Percentiles rank a stretch among this genome's conserved stretches.
Evolutionary conservation across 352 stramenopile species (phyloP).

Genomic region (Phytophthora pisi): DNA sequence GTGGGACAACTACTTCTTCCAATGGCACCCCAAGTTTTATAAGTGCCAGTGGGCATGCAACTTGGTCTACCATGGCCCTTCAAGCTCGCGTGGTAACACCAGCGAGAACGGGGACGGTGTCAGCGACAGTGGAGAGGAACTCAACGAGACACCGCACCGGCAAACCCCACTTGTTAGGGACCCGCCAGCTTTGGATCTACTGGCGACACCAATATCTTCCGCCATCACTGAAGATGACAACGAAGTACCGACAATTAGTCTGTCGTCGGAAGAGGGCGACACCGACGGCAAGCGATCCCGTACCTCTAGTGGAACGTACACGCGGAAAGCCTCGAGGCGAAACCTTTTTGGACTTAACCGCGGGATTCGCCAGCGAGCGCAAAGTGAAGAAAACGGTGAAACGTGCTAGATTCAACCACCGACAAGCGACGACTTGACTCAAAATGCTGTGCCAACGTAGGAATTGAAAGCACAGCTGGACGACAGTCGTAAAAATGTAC

Average conservation of each 20-base stretch:
- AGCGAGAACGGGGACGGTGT: not conserved
- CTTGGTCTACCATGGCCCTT: conserved; percentile 43
- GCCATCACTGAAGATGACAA: conserved; percentile 29
- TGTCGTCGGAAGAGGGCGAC: conserved; percentile 33
- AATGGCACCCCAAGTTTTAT: conserved; percentile 86
- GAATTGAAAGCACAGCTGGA: conserved; percentile 22
- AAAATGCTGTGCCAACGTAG: conserved; percentile 19
- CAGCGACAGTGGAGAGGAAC: conserved; percentile 16
- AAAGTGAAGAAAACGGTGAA: conserved; percentile 36
- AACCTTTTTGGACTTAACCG: conserved; percentile 34
- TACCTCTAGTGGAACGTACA: conserved; percentile 38
- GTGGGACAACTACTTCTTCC: conserved; percentile 88
- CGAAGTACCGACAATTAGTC: conserved; percentile 24
- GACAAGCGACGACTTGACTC: not conserved
- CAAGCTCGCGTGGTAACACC: conserved; percentile 19
- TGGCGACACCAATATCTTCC: conserved; percentile 33
- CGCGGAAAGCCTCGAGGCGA: conserved; percentile 27
- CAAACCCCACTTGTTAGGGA: conserved; percentile 20
- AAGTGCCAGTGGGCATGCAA: conserved; percentile 77
- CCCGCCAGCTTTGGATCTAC: conserved; percentile 30
- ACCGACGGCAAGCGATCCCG: conserved; percentile 16
- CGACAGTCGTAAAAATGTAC: not conserved
- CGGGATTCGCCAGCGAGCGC: conserved; percentile 28
- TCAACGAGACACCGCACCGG: conserved; percentile 21
- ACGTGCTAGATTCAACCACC: conserved; percentile 9